Evolutionary conservation across 768 basidiomycete genomes (phyloP), one percentile per base, ranked within the genome.

Genomic region (Boletellus ananas): DNA sequence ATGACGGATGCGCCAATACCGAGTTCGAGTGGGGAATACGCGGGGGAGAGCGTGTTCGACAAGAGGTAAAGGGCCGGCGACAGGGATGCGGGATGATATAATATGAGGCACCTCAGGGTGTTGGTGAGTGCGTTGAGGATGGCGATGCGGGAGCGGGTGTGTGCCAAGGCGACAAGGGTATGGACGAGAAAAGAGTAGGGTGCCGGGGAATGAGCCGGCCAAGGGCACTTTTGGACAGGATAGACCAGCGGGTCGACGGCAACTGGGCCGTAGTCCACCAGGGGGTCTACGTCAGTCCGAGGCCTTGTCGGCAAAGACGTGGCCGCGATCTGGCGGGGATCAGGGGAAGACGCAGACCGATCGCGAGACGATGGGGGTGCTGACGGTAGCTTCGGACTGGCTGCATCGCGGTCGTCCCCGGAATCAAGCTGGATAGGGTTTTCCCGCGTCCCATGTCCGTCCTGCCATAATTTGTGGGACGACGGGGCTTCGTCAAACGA

Each of bases 41-140:
- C 79, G 17, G 90, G 87, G 2, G 81, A 76, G 33, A 93, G 74
- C 18, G 87, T 79, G 64, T 92, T 94, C 12, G 90, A 90, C 29
- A 93, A 72, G 18, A 93, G 79, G 63, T 92, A 93, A 7, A 92
- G 70, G 33, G 87, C 76, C n/a, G 88, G 78, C 40, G 87, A 70
- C 38, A 95, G 77, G 35, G 89, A 86, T 18, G 74, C 47, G 0
- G 88, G 79, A 58, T 92, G 81, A 57, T 82, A 78, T 34, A 71
- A 63, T 52, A 83, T 74, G 45, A 95, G 75, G 18, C 80, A 76
- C 25, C 87, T 83, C 9, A 95, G 67, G 25, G 85, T 76, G 58
- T 94, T 95, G 34, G 84, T 85, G 49, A 90, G 68, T 16, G 75
- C 77, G 59, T 85, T 81, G 52, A 82, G 64, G 47, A 91, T 90